Base-by-base conservation (phyloP, 192 early-diverging fungal species). In the Umbelopsis isabellina region DNA sequence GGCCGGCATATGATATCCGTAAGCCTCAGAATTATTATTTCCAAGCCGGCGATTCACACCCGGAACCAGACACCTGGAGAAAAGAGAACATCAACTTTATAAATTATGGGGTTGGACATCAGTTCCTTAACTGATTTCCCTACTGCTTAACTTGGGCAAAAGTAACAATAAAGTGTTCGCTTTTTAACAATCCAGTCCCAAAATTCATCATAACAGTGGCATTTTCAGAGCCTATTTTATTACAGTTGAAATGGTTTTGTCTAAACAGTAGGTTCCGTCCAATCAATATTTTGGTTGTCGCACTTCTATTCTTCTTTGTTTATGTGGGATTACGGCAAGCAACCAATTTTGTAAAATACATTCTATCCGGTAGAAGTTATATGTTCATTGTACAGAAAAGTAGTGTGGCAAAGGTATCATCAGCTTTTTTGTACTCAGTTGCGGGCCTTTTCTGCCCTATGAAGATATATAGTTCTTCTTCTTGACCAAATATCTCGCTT, bases 371-470 rank as follows among this genome's bases (percentile, higher is more conserved):
- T 46, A 65, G 7, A 22, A n/a, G 37, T 66, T 77, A 76, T 1
- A 71, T 35, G 21, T 72, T 65, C 18, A 83, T 83, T 45, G 72
- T 72, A 69, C 73, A 79, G 49, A 84, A 82, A 49, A 77, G 71
- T 22, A 85, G 27, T 8, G 81, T 85, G 21, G 73, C 70, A 67
- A 85, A 76, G 1, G 84, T 85, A 78, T 80, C 84, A 61, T 85
- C 84, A 1, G 78, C 79, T 3, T 69, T 72, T 30, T 49, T 71
- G 4, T 79, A 49, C 30, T 81, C 72, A 2, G 77, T 50, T 18
- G 83, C 49, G 8, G 23, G 21, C 12, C 84, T 71, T 35, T 83
- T 85, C 20, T 48, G 76, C 0, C 72, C 82, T 13, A 73, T 50
- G 68, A 81, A 84, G 13, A 81, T 52, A 49, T 72, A 84, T 30